Conservation (phyloP, 306 rosid species). For the Alnus rubra region DNA sequence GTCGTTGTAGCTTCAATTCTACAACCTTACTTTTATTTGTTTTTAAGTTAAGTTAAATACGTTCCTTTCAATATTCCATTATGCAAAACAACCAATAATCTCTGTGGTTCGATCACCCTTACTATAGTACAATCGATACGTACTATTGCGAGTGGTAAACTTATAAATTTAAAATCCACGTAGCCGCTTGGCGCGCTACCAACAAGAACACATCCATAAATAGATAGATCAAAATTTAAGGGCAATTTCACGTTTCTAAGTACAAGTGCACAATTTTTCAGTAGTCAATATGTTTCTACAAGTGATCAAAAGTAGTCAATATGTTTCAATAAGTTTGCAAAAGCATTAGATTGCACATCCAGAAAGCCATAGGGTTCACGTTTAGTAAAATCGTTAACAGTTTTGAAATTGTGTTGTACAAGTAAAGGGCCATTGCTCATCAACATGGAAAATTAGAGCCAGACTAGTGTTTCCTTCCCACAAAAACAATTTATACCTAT, state of each 20-base stretch:
- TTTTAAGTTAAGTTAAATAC: no score
- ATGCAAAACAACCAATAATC: no score
- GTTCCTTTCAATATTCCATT: no score
- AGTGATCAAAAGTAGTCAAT: not conserved
- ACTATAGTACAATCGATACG: no score
- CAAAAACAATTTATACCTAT: conserved; percentile 59
- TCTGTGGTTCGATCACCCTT: no score
- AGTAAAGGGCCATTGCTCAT: not conserved
- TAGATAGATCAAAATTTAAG: not conserved
- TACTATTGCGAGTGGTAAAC: no score
- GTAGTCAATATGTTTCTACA: not conserved
- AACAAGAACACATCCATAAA: conserved; percentile 2
- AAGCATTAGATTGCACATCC: not conserved
- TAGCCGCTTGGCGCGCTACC: no score
- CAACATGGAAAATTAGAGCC: not conserved
- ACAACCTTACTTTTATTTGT: no score
- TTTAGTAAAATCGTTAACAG: not conserved
- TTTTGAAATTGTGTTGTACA: not conserved
- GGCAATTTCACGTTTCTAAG: not conserved
- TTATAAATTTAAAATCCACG: no score
- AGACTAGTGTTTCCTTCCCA: not conserved
- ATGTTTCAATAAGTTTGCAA: not conserved
- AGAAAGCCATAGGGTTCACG: not conserved
- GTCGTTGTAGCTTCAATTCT: no score
- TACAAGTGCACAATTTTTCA: not conserved